phyloP scores from a whole-genome alignment of 2,329 filamentous ascomycete species.

The Scedosporium apiospermum region DNA sequence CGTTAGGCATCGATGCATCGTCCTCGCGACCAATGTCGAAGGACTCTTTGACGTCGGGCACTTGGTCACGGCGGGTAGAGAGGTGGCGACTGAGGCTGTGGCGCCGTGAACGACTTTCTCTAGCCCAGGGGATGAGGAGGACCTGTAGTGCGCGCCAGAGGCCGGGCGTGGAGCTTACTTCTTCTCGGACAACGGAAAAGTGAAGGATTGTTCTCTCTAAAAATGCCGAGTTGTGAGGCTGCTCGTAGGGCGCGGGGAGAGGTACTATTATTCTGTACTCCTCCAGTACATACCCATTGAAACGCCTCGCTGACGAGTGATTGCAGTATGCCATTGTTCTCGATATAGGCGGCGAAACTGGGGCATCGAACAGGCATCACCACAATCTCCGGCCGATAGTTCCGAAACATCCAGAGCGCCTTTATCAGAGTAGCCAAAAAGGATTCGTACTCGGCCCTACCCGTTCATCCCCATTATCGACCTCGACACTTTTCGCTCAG shows the following conservation, averaged over 20 bases:
- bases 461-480: not conserved
- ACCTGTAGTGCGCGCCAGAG: not conserved
- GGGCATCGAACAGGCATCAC: no score
- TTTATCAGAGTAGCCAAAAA: not conserved
- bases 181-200: not conserved
- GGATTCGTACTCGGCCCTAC: not conserved
- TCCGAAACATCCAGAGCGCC: not conserved
- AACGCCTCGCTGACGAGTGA: not conserved
- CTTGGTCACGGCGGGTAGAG: not conserved
- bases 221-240: not conserved
- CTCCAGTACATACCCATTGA: not conserved
- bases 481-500: no score
- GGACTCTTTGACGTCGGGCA: not conserved
- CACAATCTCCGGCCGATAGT: no score
- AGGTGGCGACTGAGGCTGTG: not conserved
- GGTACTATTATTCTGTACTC: not conserved
- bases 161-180: not conserved
- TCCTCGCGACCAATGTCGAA: not conserved
- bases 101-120: not conserved
- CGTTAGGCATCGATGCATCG: not conserved
- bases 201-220: not conserved
- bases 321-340: not conserved
- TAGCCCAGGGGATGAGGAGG: not conserved
- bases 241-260: not conserved
- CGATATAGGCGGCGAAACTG: not conserved